Conservation (phyloP, 257 asterid genomes). For the Solanum dulcamara region DNA sequence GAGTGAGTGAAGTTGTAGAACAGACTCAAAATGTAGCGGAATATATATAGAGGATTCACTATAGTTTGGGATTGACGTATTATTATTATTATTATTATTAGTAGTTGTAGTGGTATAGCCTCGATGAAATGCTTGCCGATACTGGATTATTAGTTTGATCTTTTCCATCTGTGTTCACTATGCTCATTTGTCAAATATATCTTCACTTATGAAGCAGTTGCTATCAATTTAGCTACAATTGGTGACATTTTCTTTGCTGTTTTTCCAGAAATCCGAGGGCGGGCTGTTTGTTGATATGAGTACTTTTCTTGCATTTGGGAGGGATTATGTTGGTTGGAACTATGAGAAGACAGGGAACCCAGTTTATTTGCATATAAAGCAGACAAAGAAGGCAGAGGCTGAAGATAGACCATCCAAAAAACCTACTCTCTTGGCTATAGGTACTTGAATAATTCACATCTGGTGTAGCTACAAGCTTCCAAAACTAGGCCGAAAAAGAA, state of each 20-base stretch:
- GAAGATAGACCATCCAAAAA: constrained; percentile 94
- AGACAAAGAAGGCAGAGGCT: constrained; percentile 42
- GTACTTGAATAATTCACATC: constrained; percentile 16
- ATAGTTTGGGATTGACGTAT: background rate
- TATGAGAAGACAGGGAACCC: constrained; percentile 82
- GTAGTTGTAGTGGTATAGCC: background rate
- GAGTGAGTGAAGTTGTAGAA: background rate
- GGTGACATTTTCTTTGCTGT: background rate
- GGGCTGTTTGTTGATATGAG: constrained; percentile 89
- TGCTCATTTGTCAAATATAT: background rate
- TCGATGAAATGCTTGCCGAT: background rate
- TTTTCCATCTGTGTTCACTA: background rate
- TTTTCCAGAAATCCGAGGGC: constrained; percentile 74
- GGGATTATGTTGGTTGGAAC: constrained; percentile 87
- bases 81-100: no score
- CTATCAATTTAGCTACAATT: background rate
- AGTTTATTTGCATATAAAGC: constrained; percentile 79
- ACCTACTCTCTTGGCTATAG: constrained; percentile 93
- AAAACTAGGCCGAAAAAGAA: background rate
- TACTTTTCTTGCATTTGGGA: constrained; percentile 86
- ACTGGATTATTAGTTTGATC: background rate
- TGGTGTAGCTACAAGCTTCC: background rate
- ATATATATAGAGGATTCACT: background rate
- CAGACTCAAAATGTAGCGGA: background rate
- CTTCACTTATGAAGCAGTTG: background rate